These are phyloP conservation scores for bread wheat (Triticum aestivum) DNA, from an alignment of 176 grass and related monocot genomes.

Conservation along the genomic window IWGSC_CS_RefSeq_v2.1 NC_057795.1:28615049-28615548, in stretches of 20 bases:
- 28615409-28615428: background rate
- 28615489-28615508: slow-evolving; percentile 19
- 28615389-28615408: slow-evolving; percentile 44
- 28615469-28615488: background rate
- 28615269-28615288: background rate
- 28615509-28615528: background rate
- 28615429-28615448: slow-evolving; percentile 23
- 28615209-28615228: background rate
- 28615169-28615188: slow-evolving; percentile 40
- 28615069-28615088: background rate
- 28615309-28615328: slow-evolving; percentile 47
- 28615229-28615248: background rate
- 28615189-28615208: slow-evolving; percentile 51
- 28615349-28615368: background rate
- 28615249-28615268: slow-evolving; percentile 23
- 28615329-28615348: background rate
- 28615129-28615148: slow-evolving; percentile 39
- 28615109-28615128: slow-evolving; percentile 39
- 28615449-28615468: slow-evolving; percentile 16
- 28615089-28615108: background rate
- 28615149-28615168: slow-evolving; percentile 28
- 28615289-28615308: slow-evolving; percentile 31
- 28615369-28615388: slow-evolving; percentile 24
- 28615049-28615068: slow-evolving; percentile 8
- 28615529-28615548: slow-evolving; percentile 35